Evolutionary conservation across 2,329 filamentous ascomycete species (phyloP), one percentile per base, ranked within the genome.

Genomic region (Emmonsia crescens): DNA sequence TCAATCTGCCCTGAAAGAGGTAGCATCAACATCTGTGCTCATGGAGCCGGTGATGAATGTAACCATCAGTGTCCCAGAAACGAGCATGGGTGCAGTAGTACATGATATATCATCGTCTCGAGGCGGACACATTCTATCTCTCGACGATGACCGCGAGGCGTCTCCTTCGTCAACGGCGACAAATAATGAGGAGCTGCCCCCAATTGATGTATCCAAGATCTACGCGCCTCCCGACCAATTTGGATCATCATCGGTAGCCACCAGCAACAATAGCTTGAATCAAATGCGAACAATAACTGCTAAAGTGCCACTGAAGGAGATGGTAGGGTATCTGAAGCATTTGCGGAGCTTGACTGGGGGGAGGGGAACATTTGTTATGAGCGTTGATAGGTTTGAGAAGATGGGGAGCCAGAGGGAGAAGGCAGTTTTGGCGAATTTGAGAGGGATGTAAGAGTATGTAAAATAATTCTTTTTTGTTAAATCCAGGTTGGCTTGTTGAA

Each of bases 1-100:
- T 0, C 84, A 87, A 63, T 79, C 82, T 9, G 87, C 87, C 0
- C 81, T 97, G 0, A 82, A 83, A 58, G 80, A 84, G 21, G 84
- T 76, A 40, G 74, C 76, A 33, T 71, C 77, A 2, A 77, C 79
- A 2, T 82, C 91, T 0, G 82, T 83, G 1, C 79, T 99, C 46
- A 88, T 97, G 77, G 94, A 99, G 71, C 94, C 94, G 1, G 89
- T 99, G 60, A 96, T 97, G 91, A 86, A 87, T 63, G 90, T 89
- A 5, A 85, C 87, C 59, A 96, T 99, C 70, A 86, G 85, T 66
- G 91, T 94, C 57, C 89, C 94, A 59, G 93, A 96, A 74, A 81
- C 82, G 5, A 86, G 84, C 6, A 86, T 96, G 1, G 91, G 92
- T 3, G 83, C 83, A 4, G 89, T 99, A 10, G 86, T 95, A 40